Conservation (phyloP, 164 flowering plant genomes). For the Berberis vulgaris region DNA sequence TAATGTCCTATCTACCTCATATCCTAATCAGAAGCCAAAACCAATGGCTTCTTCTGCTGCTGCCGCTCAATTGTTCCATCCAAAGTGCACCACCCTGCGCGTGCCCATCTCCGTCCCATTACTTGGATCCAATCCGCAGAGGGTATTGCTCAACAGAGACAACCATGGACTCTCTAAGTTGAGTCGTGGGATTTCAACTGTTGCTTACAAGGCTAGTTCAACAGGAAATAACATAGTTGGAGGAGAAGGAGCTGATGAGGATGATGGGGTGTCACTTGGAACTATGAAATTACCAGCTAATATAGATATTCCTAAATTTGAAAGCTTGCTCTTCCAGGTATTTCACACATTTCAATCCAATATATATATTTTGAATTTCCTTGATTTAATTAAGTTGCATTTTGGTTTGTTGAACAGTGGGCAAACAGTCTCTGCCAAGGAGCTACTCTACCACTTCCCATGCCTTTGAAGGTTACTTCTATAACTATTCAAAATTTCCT, state of each 20-base stretch:
- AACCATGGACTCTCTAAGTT: conserved; percentile 2
- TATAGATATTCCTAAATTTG: conserved; percentile 55
- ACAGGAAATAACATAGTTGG: conserved; percentile 15
- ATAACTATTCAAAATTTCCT: no score
- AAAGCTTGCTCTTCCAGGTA: conserved; percentile 69
- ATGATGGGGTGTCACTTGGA: conserved; percentile 69
- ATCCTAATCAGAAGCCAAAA: not conserved
- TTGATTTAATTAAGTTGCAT: not conserved
- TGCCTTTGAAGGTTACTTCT: conserved; percentile 58
- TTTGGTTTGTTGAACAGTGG: conserved; percentile 41
- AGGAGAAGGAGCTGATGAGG: conserved; percentile 17
- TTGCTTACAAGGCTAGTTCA: conserved; percentile 25
- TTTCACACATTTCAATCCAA: not conserved
- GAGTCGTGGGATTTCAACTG: not conserved
- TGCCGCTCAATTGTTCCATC: conserved; percentile 14
- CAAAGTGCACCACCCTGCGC: conserved; percentile 1
- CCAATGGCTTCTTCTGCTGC: not conserved
- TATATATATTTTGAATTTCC: not conserved
- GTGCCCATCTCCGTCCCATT: conserved; percentile 2
- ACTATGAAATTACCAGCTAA: conserved; percentile 61
- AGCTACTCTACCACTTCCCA: conserved; percentile 67
- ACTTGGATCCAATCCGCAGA: conserved; percentile 2
- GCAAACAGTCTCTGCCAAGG: conserved; percentile 89
- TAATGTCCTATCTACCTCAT: not conserved
- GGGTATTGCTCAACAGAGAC: not conserved